Percentiles rank a stretch among this genome's conserved stretches.
Evolutionary conservation across 331 rosid genomes (phyloP).

Genomic region (Erythrophleum ivorense): DNA sequence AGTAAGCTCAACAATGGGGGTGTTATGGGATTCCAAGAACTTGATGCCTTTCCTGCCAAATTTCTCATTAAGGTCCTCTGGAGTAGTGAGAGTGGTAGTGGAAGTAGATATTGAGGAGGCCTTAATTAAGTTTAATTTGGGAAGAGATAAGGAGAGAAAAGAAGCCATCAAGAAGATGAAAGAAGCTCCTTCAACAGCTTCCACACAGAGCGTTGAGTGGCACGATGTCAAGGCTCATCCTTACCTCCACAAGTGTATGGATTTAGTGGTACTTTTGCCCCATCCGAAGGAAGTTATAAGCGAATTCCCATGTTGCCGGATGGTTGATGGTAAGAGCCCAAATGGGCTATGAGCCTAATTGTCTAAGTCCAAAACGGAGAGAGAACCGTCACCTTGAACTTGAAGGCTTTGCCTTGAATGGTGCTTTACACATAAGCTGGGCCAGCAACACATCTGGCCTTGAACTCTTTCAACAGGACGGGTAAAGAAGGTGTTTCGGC

Average conservation of each 20-base stretch:
- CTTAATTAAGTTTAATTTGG: constrained; percentile 62
- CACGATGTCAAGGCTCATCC: constrained; percentile 61
- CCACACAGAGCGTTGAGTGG: constrained; percentile 53
- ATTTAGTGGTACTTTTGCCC: constrained; percentile 3
- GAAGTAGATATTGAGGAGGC: constrained; percentile 52
- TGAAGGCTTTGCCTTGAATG: too few species aligned
- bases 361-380: neutral
- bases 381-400: neutral
- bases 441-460: constrained; percentile 13
- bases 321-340: constrained; percentile 27
- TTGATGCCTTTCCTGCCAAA: constrained; percentile 82
- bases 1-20: constrained; percentile 70
- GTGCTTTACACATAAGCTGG: constrained; percentile 16
- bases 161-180: constrained; percentile 73
- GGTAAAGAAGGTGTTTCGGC: too few species aligned
- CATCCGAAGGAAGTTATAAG: neutral
- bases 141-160: constrained; percentile 82
- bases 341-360: neutral
- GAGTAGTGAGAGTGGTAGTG: constrained; percentile 39
- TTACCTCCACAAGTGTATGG: constrained; percentile 37
- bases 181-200: constrained; percentile 54
- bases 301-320: constrained; percentile 11
- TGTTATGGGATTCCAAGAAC: constrained; percentile 61
- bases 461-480: too few species aligned
- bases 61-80: constrained; percentile 69